Evolutionary conservation across 306 rosid genomes (phyloP), one percentile per base, ranked within the genome.

Genomic region (Gillenia trifoliata): DNA sequence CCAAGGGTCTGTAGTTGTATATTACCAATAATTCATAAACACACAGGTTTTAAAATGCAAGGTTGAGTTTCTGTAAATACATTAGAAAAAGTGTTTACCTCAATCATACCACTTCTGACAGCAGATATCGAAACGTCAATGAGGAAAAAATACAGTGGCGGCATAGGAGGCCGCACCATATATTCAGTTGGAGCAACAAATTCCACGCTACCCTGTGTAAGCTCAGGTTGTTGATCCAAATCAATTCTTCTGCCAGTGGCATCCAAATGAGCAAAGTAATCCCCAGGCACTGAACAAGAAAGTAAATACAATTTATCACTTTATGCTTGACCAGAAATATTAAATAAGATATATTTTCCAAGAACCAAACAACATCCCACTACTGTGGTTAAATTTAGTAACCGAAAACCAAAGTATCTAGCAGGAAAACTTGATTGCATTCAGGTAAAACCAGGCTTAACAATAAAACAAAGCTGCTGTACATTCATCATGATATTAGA

Each of bases 151-250:
- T 89, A 95, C 40, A 92, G 88, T 62, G 98, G 99, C 17, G 99
- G 99, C 99, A 95, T 95, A 75, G 99, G 98, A 56, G 98, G 97
- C 78, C 99, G 98, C 85, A 92, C 96, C 99, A 95, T 95, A 83
- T 95, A 92, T 83, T 92, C 99, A 10, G 99, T 91, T 73, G 99
- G 97, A 78, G 99, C 99, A 77, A 95, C 98, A 88, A 95, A 95
- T 80, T 95, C 99, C 78, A 95, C 93, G 38, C 97, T 90, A 59
- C 99, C 99, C 80, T 81, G 83, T 43, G 83, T 80, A 55, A 95
- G 97, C 83, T 95, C 99, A 9, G 97, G 97, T 55, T 98, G 92
- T 79, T 92, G 97, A 83, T 90, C 87, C 83, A 89, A 80, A 84
- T 95, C 99, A 77, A 89, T 79, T 88, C 99, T 89, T 86, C 78